Evolutionary conservation across 2,329 filamentous ascomycete genomes (phyloP), one percentile per base, ranked within the genome.

Genomic region (Fusarium sulawesiense): DNA sequence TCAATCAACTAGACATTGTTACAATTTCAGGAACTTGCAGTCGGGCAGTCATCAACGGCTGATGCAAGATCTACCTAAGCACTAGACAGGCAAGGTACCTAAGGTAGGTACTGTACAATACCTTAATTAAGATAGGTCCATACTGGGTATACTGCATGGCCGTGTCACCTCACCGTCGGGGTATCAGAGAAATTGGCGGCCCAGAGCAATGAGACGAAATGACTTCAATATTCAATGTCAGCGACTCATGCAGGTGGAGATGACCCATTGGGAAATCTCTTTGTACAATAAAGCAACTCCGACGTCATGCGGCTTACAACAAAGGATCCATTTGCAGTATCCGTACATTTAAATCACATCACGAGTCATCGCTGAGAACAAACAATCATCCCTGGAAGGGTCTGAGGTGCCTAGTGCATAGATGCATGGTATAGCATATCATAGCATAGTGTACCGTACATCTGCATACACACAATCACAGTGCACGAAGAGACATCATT

Each of bases 1-100:
- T 68, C 32, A 56, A 60, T 61, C 53, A 59, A 58, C 23, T n/a
- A 62, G 42, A 40, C 48, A 59, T 49, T 66, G 55, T 27, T 30
- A 41, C 56, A 49, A 37, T 60, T 59, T 58, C 56, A 64, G 58
- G 63, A 54, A 65, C 64, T 56, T 61, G 48, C 42, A 60, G 48
- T 25, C 41, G 27, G 27, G 27, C 27, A 20, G 14, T 29, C 29
- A 8, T 23, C 16, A 20, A 60, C 64, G 30, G 23, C 11, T 16
- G n/a, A 51, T 41, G 32, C 34, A 21, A 27, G 49, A 51, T 47
- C 21, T 23, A 23, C 21, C 27, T 40, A 44, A 47, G 20, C 40
- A 16, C 32, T 41, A 27, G 30, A 16, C 21, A 50, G 30, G 30
- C 13, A 32, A 32, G 30, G 30, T 30, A 30, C 29, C 29, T 30